Base-by-base conservation (phyloP, 2,329 filamentous ascomycete species). In the Colletotrichum siamense region DNA sequence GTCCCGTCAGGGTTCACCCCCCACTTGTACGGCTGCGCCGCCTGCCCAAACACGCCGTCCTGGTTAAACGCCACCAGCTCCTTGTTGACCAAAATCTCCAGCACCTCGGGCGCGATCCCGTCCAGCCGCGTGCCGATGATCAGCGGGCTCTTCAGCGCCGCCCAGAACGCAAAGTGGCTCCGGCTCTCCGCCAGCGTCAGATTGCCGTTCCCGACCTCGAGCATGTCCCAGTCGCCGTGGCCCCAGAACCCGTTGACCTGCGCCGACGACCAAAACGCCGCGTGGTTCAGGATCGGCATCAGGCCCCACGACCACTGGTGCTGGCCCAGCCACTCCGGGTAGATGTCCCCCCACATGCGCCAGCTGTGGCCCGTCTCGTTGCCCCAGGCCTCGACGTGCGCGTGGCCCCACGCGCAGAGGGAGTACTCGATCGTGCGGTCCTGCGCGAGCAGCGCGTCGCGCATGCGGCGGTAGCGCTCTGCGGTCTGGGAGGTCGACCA, bases 341-440 rank as follows among this genome's bases (percentile, higher is more conserved):
- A 77, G 57, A 89, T 88, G 78, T 89, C 87, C 3, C 80, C 83
- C 74, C 83, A 86, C 83, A 86, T 88, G 76, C 84, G 84, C 86
- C 84, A 89, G 30, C 85, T 88, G 72, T 88, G 87, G 3, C 87
- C 89, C 1, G 86, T 88, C 8, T 81, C 78, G 71, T 86, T 86
- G 8, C 87, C 90, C 89, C 90, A 92, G 5, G 80, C 79, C 69
- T 87, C 85, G 6, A 91, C 89, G 18, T 87, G 83, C 0, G 87
- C 89, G 18, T 85, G 80, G 6, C 90, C 90, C 89, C 90, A 91
- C 34, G 88, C 85, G 79, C 89, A 92, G 16, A 92, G 82, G 13
- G 85, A 88, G 81, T 88, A 91, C 6, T 89, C 80, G 15, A 91
- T 91, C 0, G 86, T 84, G 16, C 86, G 83, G 64, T 86, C 82